Evolutionary conservation across 768 basidiomycete genomes (phyloP).

Genomic region (Pleurotus pulmonarius): DNA sequence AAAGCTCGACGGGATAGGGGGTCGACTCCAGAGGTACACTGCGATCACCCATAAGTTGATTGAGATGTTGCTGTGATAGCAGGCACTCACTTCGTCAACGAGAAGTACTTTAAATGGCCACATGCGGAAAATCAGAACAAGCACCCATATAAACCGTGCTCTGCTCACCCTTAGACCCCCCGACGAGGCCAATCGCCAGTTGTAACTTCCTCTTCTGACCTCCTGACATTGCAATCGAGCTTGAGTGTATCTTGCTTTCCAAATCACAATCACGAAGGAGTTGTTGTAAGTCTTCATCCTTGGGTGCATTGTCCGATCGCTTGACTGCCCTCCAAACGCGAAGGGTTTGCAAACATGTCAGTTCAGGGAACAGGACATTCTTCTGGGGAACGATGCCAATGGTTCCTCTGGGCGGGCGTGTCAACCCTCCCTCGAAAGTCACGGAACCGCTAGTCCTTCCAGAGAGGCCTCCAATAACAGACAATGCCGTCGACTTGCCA

Average conservation of each 20-base stretch:
- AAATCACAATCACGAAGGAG: slow-evolving; percentile 72
- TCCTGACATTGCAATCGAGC: slow-evolving; percentile 65
- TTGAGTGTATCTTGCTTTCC: slow-evolving; percentile 61
- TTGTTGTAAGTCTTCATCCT: slow-evolving; percentile 58
- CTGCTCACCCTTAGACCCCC: slow-evolving; percentile 63
- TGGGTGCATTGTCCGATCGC: slow-evolving; percentile 40
- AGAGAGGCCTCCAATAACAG: slow-evolving; percentile 61
- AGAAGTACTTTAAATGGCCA: slow-evolving; percentile 36
- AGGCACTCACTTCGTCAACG: slow-evolving; percentile 43
- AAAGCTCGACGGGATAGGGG: slow-evolving; percentile 74
- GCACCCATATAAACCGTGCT: no score
- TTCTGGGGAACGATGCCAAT: slow-evolving; percentile 81
- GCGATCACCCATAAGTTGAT: background rate
- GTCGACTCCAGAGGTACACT: slow-evolving; percentile 78
- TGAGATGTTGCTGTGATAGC: background rate
- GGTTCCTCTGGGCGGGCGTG: slow-evolving; percentile 56
- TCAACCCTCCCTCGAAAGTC: slow-evolving; percentile 47
- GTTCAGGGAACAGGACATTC: slow-evolving; percentile 76
- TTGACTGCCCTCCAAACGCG: slow-evolving; percentile 74
- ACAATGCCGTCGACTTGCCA: slow-evolving; percentile 73
- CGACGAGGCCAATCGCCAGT: slow-evolving; percentile 75
- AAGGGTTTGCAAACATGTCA: slow-evolving; percentile 71
- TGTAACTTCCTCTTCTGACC: slow-evolving; percentile 85
- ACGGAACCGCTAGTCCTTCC: slow-evolving; percentile 58
- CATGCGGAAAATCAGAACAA: no score